Evolutionary conservation across 139 green algal species (phyloP).

Genomic region (Klebsormidium nitens): DNA sequence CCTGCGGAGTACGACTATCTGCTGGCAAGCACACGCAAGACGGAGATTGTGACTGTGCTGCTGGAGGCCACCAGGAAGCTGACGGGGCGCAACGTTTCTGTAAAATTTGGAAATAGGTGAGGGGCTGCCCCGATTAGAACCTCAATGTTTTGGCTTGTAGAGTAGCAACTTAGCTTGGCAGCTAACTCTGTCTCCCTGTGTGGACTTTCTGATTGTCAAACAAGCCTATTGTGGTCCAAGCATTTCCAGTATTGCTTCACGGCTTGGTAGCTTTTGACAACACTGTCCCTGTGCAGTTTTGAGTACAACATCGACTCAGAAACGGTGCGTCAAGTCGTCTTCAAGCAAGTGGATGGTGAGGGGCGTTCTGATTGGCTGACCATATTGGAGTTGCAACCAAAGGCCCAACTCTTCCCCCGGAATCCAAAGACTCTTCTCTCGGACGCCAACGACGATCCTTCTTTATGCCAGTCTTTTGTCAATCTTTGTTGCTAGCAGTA

Average conservation of each 20-base stretch:
- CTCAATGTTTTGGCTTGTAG: neutral
- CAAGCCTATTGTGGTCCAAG: neutral
- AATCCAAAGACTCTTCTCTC: too few relatives aligned
- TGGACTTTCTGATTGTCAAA: neutral
- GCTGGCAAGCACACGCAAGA: constrained; percentile 29
- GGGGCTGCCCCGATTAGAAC: neutral
- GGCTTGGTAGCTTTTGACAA: neutral
- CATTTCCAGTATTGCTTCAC: neutral
- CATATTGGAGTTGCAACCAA: too few relatives aligned
- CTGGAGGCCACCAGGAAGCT: constrained; percentile 19
- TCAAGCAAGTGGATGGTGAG: neutral
- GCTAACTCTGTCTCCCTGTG: neutral
- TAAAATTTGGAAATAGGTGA: constrained; percentile 26
- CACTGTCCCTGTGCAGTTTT: constrained; percentile 1
- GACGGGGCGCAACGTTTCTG: neutral
- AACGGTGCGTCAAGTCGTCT: neutral
- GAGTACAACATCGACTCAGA: constrained; percentile 18
- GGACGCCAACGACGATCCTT: too few relatives aligned
- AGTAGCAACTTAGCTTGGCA: too few relatives aligned
- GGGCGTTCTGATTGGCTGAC: too few relatives aligned
- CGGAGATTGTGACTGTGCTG: constrained; percentile 25
- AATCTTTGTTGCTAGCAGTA: too few relatives aligned
- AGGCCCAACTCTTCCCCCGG: too few relatives aligned
- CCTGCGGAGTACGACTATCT: constrained; percentile 28
- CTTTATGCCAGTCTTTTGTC: too few relatives aligned